phyloP scores from a whole-genome alignment of 352 stramenopile genomes.

The Pythium oligandrum region DNA sequence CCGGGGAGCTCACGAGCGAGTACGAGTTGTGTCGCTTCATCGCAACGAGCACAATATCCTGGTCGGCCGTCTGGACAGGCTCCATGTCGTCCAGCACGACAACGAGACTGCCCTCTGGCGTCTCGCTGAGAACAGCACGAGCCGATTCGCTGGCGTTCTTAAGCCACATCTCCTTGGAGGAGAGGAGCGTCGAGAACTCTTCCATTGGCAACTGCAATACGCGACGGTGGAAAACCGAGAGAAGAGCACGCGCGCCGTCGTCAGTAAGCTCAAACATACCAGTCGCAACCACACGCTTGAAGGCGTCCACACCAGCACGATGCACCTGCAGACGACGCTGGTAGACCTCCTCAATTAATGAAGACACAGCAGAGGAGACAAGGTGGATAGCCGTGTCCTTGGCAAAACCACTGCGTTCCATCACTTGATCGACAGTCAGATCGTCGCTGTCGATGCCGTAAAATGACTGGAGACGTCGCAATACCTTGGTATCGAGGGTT shows the following conservation, averaged over 20 bases:
- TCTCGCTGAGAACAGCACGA: conserved; percentile 36
- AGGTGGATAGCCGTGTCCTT: conserved; percentile 66
- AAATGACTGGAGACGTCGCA: conserved; percentile 32
- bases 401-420: conserved; percentile 62
- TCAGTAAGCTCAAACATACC: conserved; percentile 50
- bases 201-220: conserved; percentile 49
- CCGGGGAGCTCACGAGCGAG: conserved; percentile 56
- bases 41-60: conserved; percentile 58
- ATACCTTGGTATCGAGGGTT: conserved; percentile 31
- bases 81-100: conserved; percentile 81
- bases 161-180: conserved; percentile 70
- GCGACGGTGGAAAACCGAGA: conserved; percentile 40
- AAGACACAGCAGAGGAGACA: conserved; percentile 48
- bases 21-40: conserved; percentile 76
- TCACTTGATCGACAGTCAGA: conserved; percentile 24
- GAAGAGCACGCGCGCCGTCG: conserved; percentile 52
- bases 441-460: conserved; percentile 23
- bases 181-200: conserved; percentile 59
- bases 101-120: conserved; percentile 55
- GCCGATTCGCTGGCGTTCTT: conserved; percentile 65
- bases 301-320: conserved; percentile 51
- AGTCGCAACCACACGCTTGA: conserved; percentile 7
- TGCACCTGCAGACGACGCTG: conserved; percentile 52
- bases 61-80: conserved; percentile 66
- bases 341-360: conserved; percentile 31